A percentile compares a stretch with the other conserved stretches of the same genome.
Conservation (phyloP, 345 rosid species). For the Euclidium syriacum region DNA sequence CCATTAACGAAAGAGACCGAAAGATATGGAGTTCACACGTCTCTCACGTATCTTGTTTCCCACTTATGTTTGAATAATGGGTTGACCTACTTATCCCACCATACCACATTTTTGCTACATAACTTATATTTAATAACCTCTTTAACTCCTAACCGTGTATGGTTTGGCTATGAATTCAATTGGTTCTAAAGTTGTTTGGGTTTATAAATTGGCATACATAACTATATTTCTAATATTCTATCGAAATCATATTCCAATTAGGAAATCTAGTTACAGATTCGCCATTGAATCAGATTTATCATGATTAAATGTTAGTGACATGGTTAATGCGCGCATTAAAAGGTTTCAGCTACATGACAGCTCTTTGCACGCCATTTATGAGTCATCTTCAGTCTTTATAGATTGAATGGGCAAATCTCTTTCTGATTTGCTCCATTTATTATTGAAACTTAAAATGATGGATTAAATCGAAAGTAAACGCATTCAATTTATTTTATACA, state of each 20-base stretch:
- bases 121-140: too few species aligned
- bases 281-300: background rate
- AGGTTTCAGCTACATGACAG: slow-evolving; percentile 12
- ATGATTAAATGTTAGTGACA: background rate
- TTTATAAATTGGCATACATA: background rate
- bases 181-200: background rate
- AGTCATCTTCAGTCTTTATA: background rate
- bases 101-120: too few species aligned
- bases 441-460: background rate
- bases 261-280: background rate
- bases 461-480: background rate
- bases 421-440: background rate
- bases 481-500: background rate
- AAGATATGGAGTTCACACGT: background rate
- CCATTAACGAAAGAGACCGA: background rate
- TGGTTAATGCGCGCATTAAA: slow-evolving; percentile 14
- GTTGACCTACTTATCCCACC: background rate
- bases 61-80: background rate
- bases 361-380: slow-evolving; percentile 17
- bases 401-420: background rate
- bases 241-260: background rate
- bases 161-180: background rate
- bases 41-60: background rate
- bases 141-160: background rate
- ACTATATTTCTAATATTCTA: background rate